These are phyloP conservation scores for Lactarius akahatsu DNA, from an alignment of 768 basidiomycete genomes.

Conservation along the genomic window DNA sequence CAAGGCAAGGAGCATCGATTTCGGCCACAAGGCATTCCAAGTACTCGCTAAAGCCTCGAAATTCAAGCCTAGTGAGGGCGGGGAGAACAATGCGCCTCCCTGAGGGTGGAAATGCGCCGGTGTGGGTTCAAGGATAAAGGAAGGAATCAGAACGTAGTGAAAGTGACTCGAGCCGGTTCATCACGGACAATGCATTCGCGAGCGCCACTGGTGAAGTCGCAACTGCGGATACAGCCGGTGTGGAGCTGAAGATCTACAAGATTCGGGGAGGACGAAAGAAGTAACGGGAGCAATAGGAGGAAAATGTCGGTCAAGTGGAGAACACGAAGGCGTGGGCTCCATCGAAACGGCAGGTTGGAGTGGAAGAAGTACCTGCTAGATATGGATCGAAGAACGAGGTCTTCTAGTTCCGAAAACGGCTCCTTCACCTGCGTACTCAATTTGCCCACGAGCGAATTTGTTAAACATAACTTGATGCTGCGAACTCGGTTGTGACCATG, in stretches of 20 bases:
- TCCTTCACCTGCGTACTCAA: neutral
- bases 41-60: neutral
- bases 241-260: neutral
- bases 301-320: neutral
- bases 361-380: too few species aligned
- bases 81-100: neutral
- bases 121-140: too few species aligned
- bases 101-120: neutral
- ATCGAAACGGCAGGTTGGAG: neutral
- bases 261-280: neutral
- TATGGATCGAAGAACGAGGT: neutral
- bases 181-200: neutral
- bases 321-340: neutral
- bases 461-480: neutral
- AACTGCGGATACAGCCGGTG: neutral
- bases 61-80: neutral
- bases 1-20: neutral
- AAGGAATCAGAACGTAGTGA: neutral
- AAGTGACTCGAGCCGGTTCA: neutral
- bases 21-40: neutral
- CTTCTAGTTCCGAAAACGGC: neutral
- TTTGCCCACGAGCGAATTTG: neutral
- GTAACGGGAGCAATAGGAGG: neutral
- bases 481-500: neutral
- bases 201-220: too few species aligned